Percentiles rank a stretch among this genome's conserved stretches.
Evolutionary conservation across 352 stramenopile species (phyloP).

Genomic region (Pythium brachiatum): DNA sequence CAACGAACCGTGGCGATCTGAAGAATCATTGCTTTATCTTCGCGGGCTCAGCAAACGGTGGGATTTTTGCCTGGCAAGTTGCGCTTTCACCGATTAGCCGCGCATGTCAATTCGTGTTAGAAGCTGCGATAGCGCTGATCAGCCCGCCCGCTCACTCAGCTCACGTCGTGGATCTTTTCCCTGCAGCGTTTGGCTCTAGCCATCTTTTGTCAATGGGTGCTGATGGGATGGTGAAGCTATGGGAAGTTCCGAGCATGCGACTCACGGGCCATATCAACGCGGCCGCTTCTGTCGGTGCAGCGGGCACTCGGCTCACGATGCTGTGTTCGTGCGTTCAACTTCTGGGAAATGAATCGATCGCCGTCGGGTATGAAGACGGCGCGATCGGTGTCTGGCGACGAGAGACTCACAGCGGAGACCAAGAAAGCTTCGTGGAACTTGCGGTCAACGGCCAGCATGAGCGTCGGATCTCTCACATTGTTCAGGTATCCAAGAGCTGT

Average conservation of each 20-base stretch:
- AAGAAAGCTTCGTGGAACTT: constrained; percentile 28
- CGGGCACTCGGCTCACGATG: constrained; percentile 24
- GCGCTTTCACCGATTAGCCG: not conserved
- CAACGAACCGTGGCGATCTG: not conserved
- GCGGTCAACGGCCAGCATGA: constrained; percentile 37
- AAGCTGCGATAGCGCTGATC: constrained; percentile 5
- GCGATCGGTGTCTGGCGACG: constrained; percentile 39
- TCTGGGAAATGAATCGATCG: constrained; percentile 15
- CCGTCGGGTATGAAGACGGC: constrained; percentile 60
- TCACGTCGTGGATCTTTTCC: constrained; percentile 35
- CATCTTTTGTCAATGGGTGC: constrained; percentile 41
- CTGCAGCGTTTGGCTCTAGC: not conserved
- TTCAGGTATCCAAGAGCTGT: constrained; percentile 10
- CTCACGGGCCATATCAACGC: constrained; percentile 43
- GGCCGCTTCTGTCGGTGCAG: constrained; percentile 15
- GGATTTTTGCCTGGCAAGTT: constrained; percentile 18
- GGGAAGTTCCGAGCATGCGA: constrained; percentile 37
- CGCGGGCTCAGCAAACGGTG: constrained; percentile 16
- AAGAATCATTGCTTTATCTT: not conserved
- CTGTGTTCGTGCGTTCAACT: constrained; percentile 39
- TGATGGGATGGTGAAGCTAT: constrained; percentile 63
- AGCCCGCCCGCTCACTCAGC: constrained; percentile 40
- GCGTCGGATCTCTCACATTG: constrained; percentile 39
- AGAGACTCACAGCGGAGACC: not conserved
- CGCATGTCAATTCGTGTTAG: constrained; percentile 6